Evolutionary conservation across 305 asterid species (phyloP), one percentile per base, ranked within the genome.

Genomic region (Fraxinus nigra): DNA sequence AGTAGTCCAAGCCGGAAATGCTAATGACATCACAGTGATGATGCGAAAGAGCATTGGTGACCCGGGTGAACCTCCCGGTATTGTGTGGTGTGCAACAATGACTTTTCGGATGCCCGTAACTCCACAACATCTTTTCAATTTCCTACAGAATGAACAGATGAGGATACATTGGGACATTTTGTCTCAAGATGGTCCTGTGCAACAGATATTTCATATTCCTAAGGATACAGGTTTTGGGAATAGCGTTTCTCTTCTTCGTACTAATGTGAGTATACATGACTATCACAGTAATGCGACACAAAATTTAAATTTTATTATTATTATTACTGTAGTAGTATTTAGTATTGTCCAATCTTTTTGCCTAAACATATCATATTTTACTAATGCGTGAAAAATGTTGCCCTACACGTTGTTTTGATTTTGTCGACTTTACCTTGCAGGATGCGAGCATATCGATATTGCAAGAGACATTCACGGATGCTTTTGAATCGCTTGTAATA

Each of bases 121-220:
- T 2, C 89, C 83, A 0, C 87, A 81, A 0, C 89, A 84, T 8
- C 83, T 94, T 38, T 84, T 92, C 33, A 92, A 92, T 18, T 93
- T 92, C 88, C 80, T 94, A 30, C 87, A 89, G 83, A 83, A 87
- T 33, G 96, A 90, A 87, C 89, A 90, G 72, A 85, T 82, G 0
- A 84, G 98, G 85, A 76, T 86, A 80, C 92, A 90, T 33, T 94
- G 98, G 98, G 98, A 94, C 18, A 89, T 90, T 56, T 86, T 93
- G n/a, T 90, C 93, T 48, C 90, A 87, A 51, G 94, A 87, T 2
- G 90, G 93, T 4, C 89, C 92, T 22, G 81, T 91, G 89, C 94
- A 86, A 34, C 91, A 86, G 78, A 85, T 92, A 84, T 51, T 92
- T 78, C 89, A 85, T 75, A 79, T 95, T 40, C 84, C 92, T 72